Evolutionary conservation across 1,139 yeast genomes (phyloP).

Genomic region (Sugiyamaella castrensis): DNA sequence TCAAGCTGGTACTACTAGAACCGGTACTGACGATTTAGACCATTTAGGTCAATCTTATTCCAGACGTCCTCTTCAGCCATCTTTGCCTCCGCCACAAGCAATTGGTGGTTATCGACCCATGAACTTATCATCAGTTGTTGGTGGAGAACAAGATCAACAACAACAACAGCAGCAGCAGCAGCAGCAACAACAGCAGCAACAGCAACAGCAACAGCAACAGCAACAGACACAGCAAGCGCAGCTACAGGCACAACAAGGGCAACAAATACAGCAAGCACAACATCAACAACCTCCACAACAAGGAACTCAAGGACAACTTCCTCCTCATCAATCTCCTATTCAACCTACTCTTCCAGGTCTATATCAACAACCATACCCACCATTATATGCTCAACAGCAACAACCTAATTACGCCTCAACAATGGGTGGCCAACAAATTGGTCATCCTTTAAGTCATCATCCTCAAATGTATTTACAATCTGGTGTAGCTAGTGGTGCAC

Average conservation of each 20-base stretch:
- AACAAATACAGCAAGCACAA: conserved; percentile 1
- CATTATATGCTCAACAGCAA: conserved; percentile 10
- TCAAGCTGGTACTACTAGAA: conserved; percentile 4
- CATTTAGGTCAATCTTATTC: conserved; percentile 13
- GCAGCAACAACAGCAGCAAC: conserved; percentile 3
- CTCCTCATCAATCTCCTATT: background rate
- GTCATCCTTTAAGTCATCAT: conserved; percentile 11
- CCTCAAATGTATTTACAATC: conserved; percentile 10
- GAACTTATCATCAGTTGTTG: conserved; percentile 7
- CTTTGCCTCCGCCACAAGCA: conserved; percentile 17
- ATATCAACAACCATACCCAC: conserved; percentile 12
- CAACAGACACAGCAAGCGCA: conserved; percentile 10
- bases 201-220: conserved; percentile 9
- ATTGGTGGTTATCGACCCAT: conserved; percentile 13
- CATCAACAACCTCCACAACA: conserved; percentile 13
- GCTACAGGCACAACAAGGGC: conserved; percentile 14
- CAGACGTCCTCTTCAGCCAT: conserved; percentile 14
- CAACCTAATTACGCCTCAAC: conserved; percentile 9
- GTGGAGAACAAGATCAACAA: conserved; percentile 4
- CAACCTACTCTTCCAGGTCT: conserved; percentile 8
- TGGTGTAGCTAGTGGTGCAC: conserved; percentile 2
- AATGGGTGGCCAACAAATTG: conserved; percentile 8
- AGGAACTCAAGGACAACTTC: background rate
- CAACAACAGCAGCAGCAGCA: conserved; percentile 3
- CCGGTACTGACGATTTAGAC: conserved; percentile 10